These are phyloP conservation scores for Pyricularia sp. DNA, from an alignment of 2,329 filamentous ascomycete species.

Conservation along the genomic window DNA sequence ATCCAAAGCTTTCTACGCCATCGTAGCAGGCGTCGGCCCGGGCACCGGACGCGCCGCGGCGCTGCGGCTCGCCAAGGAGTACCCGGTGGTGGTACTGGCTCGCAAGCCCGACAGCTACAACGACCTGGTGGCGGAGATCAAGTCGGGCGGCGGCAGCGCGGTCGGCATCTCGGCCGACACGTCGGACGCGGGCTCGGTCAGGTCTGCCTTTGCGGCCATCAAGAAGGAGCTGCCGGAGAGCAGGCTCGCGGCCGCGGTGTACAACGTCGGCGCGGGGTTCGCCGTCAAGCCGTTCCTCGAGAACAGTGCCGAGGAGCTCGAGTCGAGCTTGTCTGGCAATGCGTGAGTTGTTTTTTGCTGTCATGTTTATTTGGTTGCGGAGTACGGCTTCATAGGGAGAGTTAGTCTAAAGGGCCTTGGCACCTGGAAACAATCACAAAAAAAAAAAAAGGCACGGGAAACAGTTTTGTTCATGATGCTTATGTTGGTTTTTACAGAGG, in stretches of 20 bases:
- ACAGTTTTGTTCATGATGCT: background rate
- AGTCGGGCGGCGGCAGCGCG: slow-evolving; percentile 51
- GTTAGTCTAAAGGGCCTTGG: background rate
- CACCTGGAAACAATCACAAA: too few relatives aligned
- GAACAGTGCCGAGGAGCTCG: slow-evolving; percentile 34
- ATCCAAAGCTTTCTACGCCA: slow-evolving; percentile 40
- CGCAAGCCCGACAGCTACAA: slow-evolving; percentile 53
- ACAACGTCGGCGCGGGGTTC: slow-evolving; percentile 49
- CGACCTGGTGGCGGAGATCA: slow-evolving; percentile 56
- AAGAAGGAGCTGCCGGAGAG: slow-evolving; percentile 29
- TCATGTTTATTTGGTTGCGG: background rate
- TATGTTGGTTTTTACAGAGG: slow-evolving; percentile 24
- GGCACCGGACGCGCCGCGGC: slow-evolving; percentile 41
- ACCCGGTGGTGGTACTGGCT: slow-evolving; percentile 64
- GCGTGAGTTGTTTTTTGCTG: slow-evolving; percentile 25
- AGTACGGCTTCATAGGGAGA: too few relatives aligned
- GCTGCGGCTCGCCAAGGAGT: slow-evolving; percentile 46
- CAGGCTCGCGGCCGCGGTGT: slow-evolving; percentile 52
- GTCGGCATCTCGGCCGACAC: slow-evolving; percentile 58
- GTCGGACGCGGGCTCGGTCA: slow-evolving; percentile 35
- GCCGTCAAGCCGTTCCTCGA: slow-evolving; percentile 46
- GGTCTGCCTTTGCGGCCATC: slow-evolving; percentile 49
- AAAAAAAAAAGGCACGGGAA: background rate
- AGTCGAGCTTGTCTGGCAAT: slow-evolving; percentile 29
- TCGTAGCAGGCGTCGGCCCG: slow-evolving; percentile 60